A percentile compares a stretch with the other conserved stretches of the same genome.
Conservation (phyloP, 1,284 basidiomycete genomes). For the Trichosporon sp. region DNA sequence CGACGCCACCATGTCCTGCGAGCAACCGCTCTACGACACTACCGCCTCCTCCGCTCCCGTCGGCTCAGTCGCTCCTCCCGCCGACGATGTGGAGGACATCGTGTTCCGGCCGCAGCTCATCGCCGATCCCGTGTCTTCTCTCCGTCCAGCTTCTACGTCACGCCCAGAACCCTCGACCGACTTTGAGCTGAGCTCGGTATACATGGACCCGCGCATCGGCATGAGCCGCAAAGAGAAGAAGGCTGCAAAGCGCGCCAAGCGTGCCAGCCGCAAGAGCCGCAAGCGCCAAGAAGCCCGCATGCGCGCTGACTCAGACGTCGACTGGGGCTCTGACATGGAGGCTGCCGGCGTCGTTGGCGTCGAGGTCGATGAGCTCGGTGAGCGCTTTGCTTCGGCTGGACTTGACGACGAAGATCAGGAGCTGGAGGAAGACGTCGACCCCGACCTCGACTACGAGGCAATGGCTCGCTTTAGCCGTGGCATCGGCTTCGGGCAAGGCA, state of each 20-base stretch:
- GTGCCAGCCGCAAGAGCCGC: constrained; percentile 31
- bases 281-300: constrained; percentile 29
- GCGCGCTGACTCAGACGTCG: constrained; percentile 54
- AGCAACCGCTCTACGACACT: constrained; percentile 38
- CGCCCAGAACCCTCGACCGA: constrained; percentile 1
- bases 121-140: constrained; percentile 29
- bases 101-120: constrained; percentile 47
- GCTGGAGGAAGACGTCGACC: constrained; percentile 29
- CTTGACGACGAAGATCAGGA: constrained; percentile 24
- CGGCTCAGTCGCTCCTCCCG: constrained; percentile 27
- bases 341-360: constrained; percentile 33
- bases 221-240: constrained; percentile 37
- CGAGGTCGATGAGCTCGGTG: constrained; percentile 34
- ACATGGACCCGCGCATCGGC: constrained; percentile 38
- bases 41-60: constrained; percentile 25
- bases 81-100: constrained; percentile 49
- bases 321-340: constrained; percentile 57
- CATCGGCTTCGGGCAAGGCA: constrained; percentile 28
- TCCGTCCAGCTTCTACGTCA: constrained; percentile 3
- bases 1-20: constrained; percentile 17
- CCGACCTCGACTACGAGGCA: constrained; percentile 39
- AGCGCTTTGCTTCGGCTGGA: constrained; percentile 12
- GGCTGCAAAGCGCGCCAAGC: constrained; percentile 41
- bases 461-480: constrained; percentile 39
- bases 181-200: constrained; percentile 30